phyloP scores from a whole-genome alignment of 495 filamentous ascomycete genomes.

The Penicillium roqueforti region DNA sequence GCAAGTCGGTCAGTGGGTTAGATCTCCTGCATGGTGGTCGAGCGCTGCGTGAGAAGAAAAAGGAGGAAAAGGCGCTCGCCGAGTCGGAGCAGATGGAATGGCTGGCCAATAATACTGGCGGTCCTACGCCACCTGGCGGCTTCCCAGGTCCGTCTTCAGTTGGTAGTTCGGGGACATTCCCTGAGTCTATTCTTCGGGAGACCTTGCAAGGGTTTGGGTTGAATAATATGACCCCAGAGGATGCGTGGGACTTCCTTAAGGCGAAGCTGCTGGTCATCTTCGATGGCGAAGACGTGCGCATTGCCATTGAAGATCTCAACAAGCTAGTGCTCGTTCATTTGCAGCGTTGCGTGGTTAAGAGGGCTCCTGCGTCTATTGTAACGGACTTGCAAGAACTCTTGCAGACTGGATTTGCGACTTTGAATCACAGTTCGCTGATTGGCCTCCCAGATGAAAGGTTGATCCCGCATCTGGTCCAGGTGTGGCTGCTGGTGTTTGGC shows the following conservation, averaged over 20 bases:
- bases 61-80: slow-evolving; percentile 66
- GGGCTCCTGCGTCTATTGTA: slow-evolving; percentile 62
- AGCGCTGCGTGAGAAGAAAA: slow-evolving; percentile 83
- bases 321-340: slow-evolving; percentile 77
- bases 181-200: slow-evolving; percentile 42
- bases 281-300: slow-evolving; percentile 82
- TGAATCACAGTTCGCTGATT: slow-evolving; percentile 72
- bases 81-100: slow-evolving; percentile 45
- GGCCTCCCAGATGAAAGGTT: slow-evolving; percentile 76
- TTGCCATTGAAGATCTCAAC: slow-evolving; percentile 94
- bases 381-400: slow-evolving; percentile 79
- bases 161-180: slow-evolving; percentile 23
- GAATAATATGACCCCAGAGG: slow-evolving; percentile 78
- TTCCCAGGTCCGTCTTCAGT: slow-evolving; percentile 39
- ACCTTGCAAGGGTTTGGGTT: slow-evolving; percentile 61
- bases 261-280: slow-evolving; percentile 87
- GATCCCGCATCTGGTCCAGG: slow-evolving; percentile 81
- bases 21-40: slow-evolving; percentile 83
- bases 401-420: slow-evolving; percentile 71
- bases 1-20: slow-evolving; percentile 75
- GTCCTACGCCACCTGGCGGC: slow-evolving; percentile 20
- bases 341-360: slow-evolving; percentile 68
- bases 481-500: slow-evolving; percentile 90
- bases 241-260: slow-evolving; percentile 94
- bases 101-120: slow-evolving; percentile 31